Percentiles rank a stretch among this genome's conserved stretches.
phyloP scores from a whole-genome alignment of 768 basidiomycete species.

The Termitomyces sp. region DNA sequence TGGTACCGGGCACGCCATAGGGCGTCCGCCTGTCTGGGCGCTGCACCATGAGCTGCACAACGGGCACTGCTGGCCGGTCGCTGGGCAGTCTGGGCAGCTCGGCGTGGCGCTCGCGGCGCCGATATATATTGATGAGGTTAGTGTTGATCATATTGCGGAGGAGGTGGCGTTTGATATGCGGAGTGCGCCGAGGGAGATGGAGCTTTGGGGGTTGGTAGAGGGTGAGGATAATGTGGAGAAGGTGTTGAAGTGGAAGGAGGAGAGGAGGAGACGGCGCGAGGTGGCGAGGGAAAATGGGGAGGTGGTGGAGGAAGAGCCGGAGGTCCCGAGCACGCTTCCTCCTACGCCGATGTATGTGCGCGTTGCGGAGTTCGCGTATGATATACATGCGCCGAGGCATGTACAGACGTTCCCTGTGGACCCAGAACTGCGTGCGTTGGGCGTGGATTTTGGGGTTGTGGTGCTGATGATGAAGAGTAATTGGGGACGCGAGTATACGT shows the following conservation, averaged over 20 bases:
- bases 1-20: slow-evolving; percentile 57
- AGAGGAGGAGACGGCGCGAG: slow-evolving; percentile 30
- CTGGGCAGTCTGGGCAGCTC: slow-evolving; percentile 70
- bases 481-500: slow-evolving; percentile 87
- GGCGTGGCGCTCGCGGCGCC: slow-evolving; percentile 78
- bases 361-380: slow-evolving; percentile 64
- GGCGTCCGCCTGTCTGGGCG: slow-evolving; percentile 80
- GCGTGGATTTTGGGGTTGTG: slow-evolving; percentile 82
- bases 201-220: slow-evolving; percentile 89
- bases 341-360: slow-evolving; percentile 48
- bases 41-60: slow-evolving; percentile 81
- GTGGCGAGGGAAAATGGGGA: slow-evolving; percentile 26
- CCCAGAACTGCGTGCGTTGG: slow-evolving; percentile 59
- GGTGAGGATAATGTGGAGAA: slow-evolving; percentile 65
- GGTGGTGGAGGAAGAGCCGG: slow-evolving; percentile 27
- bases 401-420: slow-evolving; percentile 81
- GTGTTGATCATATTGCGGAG: slow-evolving; percentile 83
- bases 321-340: slow-evolving; percentile 45
- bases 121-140: slow-evolving; percentile 67
- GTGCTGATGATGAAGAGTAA: slow-evolving; percentile 77
- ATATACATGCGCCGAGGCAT: slow-evolving; percentile 48
- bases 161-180: slow-evolving; percentile 80
- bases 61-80: slow-evolving; percentile 94
- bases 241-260: slow-evolving; percentile 48
- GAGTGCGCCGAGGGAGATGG: slow-evolving; percentile 81